Evolutionary conservation across 129 eudicot species (phyloP), one percentile per base, ranked within the genome.

Genomic region (Chrysanthemum lavandulifolium): DNA sequence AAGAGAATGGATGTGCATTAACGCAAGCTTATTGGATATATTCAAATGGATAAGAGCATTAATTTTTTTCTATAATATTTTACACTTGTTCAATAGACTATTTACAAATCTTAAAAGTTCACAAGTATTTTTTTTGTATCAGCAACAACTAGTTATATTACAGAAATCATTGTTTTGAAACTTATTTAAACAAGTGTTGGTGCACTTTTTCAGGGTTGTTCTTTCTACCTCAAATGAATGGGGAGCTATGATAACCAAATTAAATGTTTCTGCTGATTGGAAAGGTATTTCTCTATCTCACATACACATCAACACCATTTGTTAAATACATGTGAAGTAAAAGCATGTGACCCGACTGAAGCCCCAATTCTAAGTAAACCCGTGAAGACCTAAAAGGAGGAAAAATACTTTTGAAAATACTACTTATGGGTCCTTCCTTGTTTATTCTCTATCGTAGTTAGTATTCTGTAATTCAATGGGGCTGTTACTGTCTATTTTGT

Each of bases 261-360:
- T 94, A 60, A 88, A 73, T 65, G 99, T 94, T 70, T 97, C 99
- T 63, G 87, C 89, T 56, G 99, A 94, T 80, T 94, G 99, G 99
- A 94, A 94, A 94, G 98, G 98, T 93, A 61, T 72, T 47, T 71
- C 81, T 73, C 80, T 54, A 69, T 61, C 68, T 59, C 63, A 50
- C 57, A 61, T 43, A 18, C 15, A 58, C 0, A 31, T 62, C 65
- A 47, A 21, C 36, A 56, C 25, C 9, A 33, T 21, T 43, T 25
- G 6, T 36, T 36, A 36, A 60, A 33, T 60, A 3, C 15, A 25
- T 18, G 1, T 60, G 7, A 21, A 60, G 27, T 60, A 33, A 60
- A 60, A 60, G 25, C 13, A 60, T 25, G 65, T 31, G 15, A 57
- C 29, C 25, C 25, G 12, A 57, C 29, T n/a, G 18, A 10, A 16